Conservation (phyloP, 257 asterid species). For the Prunella vulgaris region DNA sequence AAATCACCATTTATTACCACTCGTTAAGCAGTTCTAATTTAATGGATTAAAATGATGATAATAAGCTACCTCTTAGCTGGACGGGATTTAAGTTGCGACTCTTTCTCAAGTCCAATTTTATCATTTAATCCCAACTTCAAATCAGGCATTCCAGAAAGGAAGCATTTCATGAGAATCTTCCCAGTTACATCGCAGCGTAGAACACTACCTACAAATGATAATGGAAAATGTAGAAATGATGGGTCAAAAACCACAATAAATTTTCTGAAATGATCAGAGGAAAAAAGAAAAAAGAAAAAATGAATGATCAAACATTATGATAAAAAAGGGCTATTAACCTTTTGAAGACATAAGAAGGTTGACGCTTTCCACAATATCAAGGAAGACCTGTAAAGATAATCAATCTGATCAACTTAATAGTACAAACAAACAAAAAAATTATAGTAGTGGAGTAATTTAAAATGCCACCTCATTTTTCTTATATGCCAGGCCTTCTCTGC, state of each 20-base stretch:
- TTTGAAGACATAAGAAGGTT: conserved; percentile 99
- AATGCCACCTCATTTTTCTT: conserved; percentile 90
- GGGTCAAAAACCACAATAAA: background rate
- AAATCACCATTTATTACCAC: background rate
- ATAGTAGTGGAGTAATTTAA: conserved; percentile 7
- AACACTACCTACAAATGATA: conserved; percentile 69
- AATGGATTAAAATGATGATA: conserved; percentile 14
- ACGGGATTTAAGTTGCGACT: conserved; percentile 94
- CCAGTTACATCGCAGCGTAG: conserved; percentile 98
- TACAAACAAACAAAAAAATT: background rate
- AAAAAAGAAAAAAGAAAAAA: conserved; percentile 15
- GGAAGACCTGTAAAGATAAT: conserved; percentile 63
- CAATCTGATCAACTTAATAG: conserved; percentile 11
- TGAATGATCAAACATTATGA: background rate
- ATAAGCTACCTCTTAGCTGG: conserved; percentile 79
- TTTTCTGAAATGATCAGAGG: conserved; percentile 6
- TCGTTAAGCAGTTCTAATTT: conserved; percentile 12
- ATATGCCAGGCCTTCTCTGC: conserved; percentile 93
- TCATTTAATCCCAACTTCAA: conserved; percentile 97
- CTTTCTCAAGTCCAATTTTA: conserved; percentile 98
- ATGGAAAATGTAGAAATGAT: conserved; percentile 7
- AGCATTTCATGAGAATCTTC: conserved; percentile 95
- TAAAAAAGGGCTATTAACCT: conserved; percentile 39
- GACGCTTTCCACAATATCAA: conserved; percentile 98
- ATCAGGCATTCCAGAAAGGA: conserved; percentile 99